A percentile compares a stretch with the other conserved stretches of the same genome.
Conservation (phyloP, 192 early-diverging fungal species). For the Backusella westeae region DNA sequence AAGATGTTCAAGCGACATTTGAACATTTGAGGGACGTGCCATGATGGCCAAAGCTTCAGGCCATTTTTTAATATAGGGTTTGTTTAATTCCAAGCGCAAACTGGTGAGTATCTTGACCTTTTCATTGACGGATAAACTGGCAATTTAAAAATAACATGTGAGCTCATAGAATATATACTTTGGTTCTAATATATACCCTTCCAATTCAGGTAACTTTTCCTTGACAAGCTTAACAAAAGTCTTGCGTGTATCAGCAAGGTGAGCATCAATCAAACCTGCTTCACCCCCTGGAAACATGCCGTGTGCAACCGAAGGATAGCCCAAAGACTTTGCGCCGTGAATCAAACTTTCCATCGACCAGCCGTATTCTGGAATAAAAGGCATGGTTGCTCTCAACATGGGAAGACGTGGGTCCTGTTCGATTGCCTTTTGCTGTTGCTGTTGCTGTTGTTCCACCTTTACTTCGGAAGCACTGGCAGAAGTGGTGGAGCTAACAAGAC, state of each 20-base stretch:
- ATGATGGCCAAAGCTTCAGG: slow-evolving; percentile 76
- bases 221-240: slow-evolving; percentile 45
- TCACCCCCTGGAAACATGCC: slow-evolving; percentile 65
- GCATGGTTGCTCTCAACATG: slow-evolving; percentile 58
- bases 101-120: slow-evolving; percentile 62
- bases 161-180: neutral
- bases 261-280: slow-evolving; percentile 71
- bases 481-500: neutral
- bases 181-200: slow-evolving; percentile 30
- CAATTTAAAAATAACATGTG: neutral
- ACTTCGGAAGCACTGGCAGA: neutral
- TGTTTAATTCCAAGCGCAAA: slow-evolving; percentile 66
- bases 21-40: slow-evolving; percentile 76
- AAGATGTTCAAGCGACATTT: slow-evolving; percentile 67
- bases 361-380: slow-evolving; percentile 66
- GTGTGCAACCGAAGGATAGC: slow-evolving; percentile 69
- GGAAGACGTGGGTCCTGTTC: neutral
- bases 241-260: slow-evolving; percentile 61
- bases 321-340: slow-evolving; percentile 62
- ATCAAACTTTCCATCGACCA: slow-evolving; percentile 71
- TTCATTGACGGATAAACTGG: slow-evolving; percentile 43
- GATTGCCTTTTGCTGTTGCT: neutral
- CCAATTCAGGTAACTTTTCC: slow-evolving; percentile 56
- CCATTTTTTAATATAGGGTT: slow-evolving; percentile 73
- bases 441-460: neutral